These are phyloP conservation scores for Mortierella antarctica DNA, from an alignment of 192 early-diverging fungal genomes.

Conservation along the genomic window DNA sequence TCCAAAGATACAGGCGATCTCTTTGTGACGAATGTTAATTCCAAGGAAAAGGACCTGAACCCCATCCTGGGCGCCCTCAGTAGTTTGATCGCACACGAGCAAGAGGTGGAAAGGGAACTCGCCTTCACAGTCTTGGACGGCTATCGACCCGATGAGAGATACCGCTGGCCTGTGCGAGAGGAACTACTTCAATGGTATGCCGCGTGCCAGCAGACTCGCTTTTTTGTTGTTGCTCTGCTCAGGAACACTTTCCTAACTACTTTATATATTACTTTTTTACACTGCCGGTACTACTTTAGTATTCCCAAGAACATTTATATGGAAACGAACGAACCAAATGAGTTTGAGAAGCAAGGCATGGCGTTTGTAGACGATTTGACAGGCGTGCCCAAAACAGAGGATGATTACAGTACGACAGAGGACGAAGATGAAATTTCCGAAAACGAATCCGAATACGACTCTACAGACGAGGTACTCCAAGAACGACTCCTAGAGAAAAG, in stretches of 20 bases:
- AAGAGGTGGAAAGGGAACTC: background rate
- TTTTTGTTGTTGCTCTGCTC: background rate
- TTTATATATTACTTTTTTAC: background rate
- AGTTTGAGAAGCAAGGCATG: conserved; percentile 18
- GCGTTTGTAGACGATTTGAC: conserved; percentile 36
- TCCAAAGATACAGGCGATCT: too few relatives aligned
- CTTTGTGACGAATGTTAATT: too few relatives aligned
- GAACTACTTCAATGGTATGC: conserved; percentile 25
- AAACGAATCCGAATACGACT: background rate
- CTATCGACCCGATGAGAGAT: conserved; percentile 4
- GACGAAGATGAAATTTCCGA: background rate
- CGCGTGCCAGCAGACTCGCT: too few relatives aligned
- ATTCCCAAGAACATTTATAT: conserved; percentile 3
- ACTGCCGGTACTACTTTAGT: background rate
- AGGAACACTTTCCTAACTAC: background rate
- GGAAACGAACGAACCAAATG: background rate
- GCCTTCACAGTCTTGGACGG: conserved; percentile 13
- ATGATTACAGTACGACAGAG: conserved; percentile 7
- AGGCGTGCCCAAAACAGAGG: conserved; percentile 32
- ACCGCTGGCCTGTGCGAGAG: conserved; percentile 49
- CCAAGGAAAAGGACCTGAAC: too few relatives aligned
- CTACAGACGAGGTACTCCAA: background rate
- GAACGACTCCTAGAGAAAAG: background rate
- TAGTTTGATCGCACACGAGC: background rate
- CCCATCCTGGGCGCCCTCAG: background rate